These are phyloP conservation scores for Fusarium bulbicola DNA, from an alignment of 2,329 filamentous ascomycete species.

Conservation along the genomic window DNA sequence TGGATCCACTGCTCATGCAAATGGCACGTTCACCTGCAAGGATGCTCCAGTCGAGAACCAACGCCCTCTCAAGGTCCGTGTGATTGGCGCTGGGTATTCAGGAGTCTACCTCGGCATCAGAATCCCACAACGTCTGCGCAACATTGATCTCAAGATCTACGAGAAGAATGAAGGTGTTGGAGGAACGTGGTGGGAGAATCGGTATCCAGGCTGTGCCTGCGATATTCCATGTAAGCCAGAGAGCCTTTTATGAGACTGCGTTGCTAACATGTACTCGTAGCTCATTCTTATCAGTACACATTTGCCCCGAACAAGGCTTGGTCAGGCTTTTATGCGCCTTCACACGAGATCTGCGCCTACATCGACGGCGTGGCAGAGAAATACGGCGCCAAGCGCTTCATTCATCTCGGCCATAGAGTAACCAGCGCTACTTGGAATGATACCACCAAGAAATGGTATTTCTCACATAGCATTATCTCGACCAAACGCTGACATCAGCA, in stretches of 20 bases:
- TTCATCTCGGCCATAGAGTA: not conserved
- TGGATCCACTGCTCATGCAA: not conserved
- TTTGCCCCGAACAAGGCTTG: not conserved
- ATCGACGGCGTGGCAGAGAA: not conserved
- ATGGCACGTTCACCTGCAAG: not conserved
- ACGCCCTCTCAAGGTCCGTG: not conserved
- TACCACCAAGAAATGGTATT: not conserved
- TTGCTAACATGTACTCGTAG: no score
- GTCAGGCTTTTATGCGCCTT: not conserved
- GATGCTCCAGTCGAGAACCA: not conserved
- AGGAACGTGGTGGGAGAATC: not conserved
- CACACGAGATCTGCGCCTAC: not conserved
- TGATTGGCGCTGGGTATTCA: not conserved
- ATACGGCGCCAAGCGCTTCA: not conserved
- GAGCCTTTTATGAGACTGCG: no score
- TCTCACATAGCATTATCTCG: accelerated
- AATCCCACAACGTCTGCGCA: not conserved
- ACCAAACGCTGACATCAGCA: not conserved
- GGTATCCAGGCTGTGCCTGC: not conserved
- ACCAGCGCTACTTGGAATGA: not conserved
- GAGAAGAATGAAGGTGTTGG: not conserved
- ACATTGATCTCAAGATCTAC: not conserved
- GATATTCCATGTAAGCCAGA: not conserved
- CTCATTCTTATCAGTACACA: not conserved
- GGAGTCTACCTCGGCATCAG: not conserved